Percentiles rank a stretch among this genome's conserved stretches.
These are phyloP conservation scores for Wickerhamiella azyma DNA, from an alignment of 805 yeast genomes.

Conservation along the genomic window DNA sequence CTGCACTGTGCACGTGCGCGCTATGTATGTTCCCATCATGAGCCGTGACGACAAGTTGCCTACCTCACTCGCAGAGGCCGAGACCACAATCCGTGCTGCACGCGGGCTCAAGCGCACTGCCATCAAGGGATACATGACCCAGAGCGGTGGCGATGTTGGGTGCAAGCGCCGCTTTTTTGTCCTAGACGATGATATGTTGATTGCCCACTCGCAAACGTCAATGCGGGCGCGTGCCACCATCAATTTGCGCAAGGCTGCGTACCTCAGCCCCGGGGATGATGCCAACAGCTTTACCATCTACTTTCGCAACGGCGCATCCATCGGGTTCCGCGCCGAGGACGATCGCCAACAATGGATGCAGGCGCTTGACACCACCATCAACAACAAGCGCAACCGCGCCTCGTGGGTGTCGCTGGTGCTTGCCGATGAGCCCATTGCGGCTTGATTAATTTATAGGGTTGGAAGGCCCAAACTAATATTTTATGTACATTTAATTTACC, in stretches of 20 bases:
- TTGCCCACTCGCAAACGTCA: slow-evolving; percentile 62
- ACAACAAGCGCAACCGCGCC: slow-evolving; percentile 7
- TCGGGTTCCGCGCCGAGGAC: slow-evolving; percentile 57
- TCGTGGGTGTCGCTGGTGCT: slow-evolving; percentile 9
- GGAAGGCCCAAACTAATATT: neutral
- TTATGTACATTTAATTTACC: too few relatives aligned
- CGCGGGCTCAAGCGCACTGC: slow-evolving; percentile 23
- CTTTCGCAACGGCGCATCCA: slow-evolving; percentile 60
- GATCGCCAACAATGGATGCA: slow-evolving; percentile 50
- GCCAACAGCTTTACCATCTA: slow-evolving; percentile 10
- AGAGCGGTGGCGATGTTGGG: slow-evolving; percentile 82
- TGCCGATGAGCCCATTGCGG: neutral
- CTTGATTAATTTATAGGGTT: neutral
- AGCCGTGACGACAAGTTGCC: slow-evolving; percentile 41
- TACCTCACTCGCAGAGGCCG: slow-evolving; percentile 37
- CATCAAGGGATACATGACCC: slow-evolving; percentile 60
- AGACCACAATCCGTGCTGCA: slow-evolving; percentile 14
- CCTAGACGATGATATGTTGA: slow-evolving; percentile 53
- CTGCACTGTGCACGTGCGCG: slow-evolving; percentile 37
- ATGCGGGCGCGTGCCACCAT: slow-evolving; percentile 62
- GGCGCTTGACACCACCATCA: slow-evolving; percentile 10
- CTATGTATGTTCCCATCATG: slow-evolving; percentile 47
- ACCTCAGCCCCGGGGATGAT: slow-evolving; percentile 31
- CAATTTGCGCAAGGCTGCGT: slow-evolving; percentile 55
- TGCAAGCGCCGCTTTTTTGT: slow-evolving; percentile 67